These are phyloP conservation scores for Chrysoporthe puriensis DNA, from an alignment of 2,329 filamentous ascomycete species.

Conservation along the genomic window DNA sequence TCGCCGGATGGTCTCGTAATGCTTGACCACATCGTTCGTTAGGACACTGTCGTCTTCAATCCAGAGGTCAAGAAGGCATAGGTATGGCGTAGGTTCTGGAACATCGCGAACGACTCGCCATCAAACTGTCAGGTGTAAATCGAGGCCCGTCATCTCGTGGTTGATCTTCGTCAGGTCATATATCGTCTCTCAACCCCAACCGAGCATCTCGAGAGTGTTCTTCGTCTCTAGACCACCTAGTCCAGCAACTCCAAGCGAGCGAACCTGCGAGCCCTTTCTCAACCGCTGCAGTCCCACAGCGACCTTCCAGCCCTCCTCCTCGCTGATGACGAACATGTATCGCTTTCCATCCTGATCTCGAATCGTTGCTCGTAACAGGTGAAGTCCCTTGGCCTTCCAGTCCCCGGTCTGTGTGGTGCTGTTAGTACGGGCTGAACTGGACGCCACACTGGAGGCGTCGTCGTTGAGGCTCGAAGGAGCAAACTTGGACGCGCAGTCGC, in stretches of 20 bases:
- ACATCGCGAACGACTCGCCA: not conserved
- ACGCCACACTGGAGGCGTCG: slow-evolving; percentile 30
- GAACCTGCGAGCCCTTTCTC: slow-evolving; percentile 62
- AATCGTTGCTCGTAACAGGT: slow-evolving; percentile 66
- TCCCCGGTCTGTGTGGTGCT: slow-evolving; percentile 51
- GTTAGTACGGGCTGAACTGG: slow-evolving; percentile 42
- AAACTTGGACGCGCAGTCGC: slow-evolving; percentile 51
- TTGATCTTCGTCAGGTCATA: not conserved
- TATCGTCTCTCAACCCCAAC: slow-evolving; percentile 46
- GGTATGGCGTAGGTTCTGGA: not conserved
- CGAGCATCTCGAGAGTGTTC: slow-evolving; percentile 60
- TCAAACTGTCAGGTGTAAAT: not conserved
- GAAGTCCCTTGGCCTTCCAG: slow-evolving; percentile 59
- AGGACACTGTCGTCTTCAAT: not conserved
- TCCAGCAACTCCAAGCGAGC: slow-evolving; percentile 61
- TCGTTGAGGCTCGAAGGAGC: slow-evolving; percentile 19
- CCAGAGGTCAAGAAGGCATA: not conserved
- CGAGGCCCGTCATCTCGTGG: slow-evolving; percentile 1
- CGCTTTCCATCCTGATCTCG: slow-evolving; percentile 69
- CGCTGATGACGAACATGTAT: slow-evolving; percentile 66
- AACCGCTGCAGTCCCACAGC: slow-evolving; percentile 63
- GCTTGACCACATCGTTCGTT: not conserved
- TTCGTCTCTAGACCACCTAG: slow-evolving; percentile 59
- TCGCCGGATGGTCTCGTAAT: not conserved
- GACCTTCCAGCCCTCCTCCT: slow-evolving; percentile 72